Evolutionary conservation across 768 basidiomycete genomes (phyloP), one percentile per base, ranked within the genome.

Genomic region (Boletellus ananas): DNA sequence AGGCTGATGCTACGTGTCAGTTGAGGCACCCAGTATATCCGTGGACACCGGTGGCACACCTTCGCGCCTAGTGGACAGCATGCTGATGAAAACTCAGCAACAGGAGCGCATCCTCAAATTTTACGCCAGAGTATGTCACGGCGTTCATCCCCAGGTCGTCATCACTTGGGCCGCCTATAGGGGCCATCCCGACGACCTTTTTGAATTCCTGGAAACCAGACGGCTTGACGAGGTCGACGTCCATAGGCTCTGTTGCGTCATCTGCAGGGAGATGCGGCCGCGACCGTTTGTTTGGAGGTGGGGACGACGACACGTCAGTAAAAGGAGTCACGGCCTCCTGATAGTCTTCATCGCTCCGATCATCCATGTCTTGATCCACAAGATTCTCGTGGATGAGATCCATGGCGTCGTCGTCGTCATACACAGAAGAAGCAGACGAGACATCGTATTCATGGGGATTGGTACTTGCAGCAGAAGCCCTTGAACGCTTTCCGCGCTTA

Each of bases 311-410:
- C 29, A 75, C 70, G 35, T 77, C 78, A 16, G 85, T 82, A 3
- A 81, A 80, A 13, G 87, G 87, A 0, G 86, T 88, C 21, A 88
- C 81, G 11, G 83, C 84, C 61, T 89, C 86, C 50, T 84, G 81
- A 55, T 76, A 80, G 47, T 88, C 85, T 44, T 89, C 87, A 43
- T 86, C 83, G 61, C 84, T 87, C 36, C 67, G 67, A 5, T 70
- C 67, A 34, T 68, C 67, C 62, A 78, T 74, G 56, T 84, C 83
- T 43, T 77, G 74, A 41, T 73, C 74, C 54, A 78, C 71, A 45
- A 72, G 65, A 17, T 70, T 69, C 47, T 64, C 60, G 38, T 65
- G 65, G 51, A 79, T 77, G 42, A 79, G 63, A 42, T 83, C 79
- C 74, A 81, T 80, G 34, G 71, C 67, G 16, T 78, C 71, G 27